A percentile compares a stretch with the other conserved stretches of the same genome.
phyloP scores from a whole-genome alignment of 2,329 filamentous ascomycete genomes.

The Acrocalymma vagum region DNA sequence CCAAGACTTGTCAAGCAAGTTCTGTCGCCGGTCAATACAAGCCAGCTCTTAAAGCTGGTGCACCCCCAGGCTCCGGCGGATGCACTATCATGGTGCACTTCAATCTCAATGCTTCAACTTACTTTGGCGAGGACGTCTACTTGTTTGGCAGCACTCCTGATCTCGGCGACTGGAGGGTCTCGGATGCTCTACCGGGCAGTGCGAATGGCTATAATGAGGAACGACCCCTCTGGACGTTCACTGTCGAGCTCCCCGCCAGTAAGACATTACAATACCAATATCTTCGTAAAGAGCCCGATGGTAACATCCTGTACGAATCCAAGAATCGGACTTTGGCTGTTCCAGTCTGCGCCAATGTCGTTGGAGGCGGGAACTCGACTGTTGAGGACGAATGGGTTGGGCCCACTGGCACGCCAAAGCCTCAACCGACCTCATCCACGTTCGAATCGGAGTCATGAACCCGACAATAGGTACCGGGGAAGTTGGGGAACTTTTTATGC shows the following conservation, averaged over 20 bases:
- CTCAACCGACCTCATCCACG: too few relatives aligned
- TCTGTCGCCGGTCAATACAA: slow-evolving; percentile 18
- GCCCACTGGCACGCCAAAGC: slow-evolving; percentile 10
- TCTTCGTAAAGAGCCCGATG: slow-evolving; percentile 52
- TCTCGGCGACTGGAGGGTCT: slow-evolving; percentile 51
- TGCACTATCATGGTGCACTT: slow-evolving; percentile 48
- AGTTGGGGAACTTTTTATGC: too few relatives aligned
- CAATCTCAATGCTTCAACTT: slow-evolving; percentile 56
- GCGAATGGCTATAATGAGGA: slow-evolving; percentile 49
- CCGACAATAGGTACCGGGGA: too few relatives aligned
- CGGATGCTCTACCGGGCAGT: slow-evolving; percentile 45
- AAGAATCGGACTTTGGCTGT: slow-evolving; percentile 50
- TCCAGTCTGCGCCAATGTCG: slow-evolving; percentile 35
- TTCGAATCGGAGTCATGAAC: too few relatives aligned
- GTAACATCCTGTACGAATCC: slow-evolving; percentile 52
- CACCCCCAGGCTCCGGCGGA: slow-evolving; percentile 14
- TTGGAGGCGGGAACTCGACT: slow-evolving; percentile 35
- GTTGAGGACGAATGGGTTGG: slow-evolving; percentile 51
- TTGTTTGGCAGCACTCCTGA: slow-evolving; percentile 51
- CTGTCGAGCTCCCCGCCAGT: slow-evolving; percentile 48
- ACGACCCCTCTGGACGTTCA: slow-evolving; percentile 53
- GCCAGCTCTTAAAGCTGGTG: slow-evolving; percentile 23
- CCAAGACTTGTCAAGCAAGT: slow-evolving; percentile 58
- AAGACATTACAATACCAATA: slow-evolving; percentile 51
- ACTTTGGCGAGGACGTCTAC: slow-evolving; percentile 58